phyloP scores from a whole-genome alignment of 2,329 filamentous ascomycete genomes.

The Cladosporium sp. region DNA sequence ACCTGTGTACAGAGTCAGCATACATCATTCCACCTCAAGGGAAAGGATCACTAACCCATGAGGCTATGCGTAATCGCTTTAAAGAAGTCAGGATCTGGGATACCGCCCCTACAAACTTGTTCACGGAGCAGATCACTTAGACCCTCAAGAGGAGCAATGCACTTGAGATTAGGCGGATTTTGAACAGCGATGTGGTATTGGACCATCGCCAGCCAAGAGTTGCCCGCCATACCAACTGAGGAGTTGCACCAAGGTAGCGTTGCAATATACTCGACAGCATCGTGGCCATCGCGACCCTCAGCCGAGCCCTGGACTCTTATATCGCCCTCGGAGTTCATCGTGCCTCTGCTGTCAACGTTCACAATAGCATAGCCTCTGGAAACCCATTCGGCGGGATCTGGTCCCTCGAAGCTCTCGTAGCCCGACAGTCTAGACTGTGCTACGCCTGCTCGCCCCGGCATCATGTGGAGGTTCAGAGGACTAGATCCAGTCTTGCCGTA shows the following conservation, averaged over 20 bases:
- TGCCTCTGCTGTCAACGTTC: slow-evolving; percentile 36
- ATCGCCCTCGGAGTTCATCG: slow-evolving; percentile 38
- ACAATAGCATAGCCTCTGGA: slow-evolving; percentile 39
- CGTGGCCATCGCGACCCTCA: slow-evolving; percentile 49
- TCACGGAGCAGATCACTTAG: slow-evolving; percentile 47
- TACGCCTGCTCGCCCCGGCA: slow-evolving; percentile 1
- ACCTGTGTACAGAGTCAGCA: neutral
- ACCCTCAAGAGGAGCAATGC: slow-evolving; percentile 15
- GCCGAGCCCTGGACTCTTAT: slow-evolving; percentile 44
- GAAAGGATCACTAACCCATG: neutral
- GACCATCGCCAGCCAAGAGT: slow-evolving; percentile 32
- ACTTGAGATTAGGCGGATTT: slow-evolving; percentile 13
- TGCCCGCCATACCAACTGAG: slow-evolving; percentile 46
- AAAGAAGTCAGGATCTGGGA: neutral
- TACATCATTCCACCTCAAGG: neutral
- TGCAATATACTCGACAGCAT: slow-evolving; percentile 47
- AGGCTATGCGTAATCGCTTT: neutral
- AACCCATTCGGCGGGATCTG: slow-evolving; percentile 42
- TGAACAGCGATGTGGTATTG: slow-evolving; percentile 31
- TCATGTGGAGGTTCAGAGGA: neutral
- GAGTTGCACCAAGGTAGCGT: slow-evolving; percentile 49
- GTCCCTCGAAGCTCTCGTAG: slow-evolving; percentile 47
- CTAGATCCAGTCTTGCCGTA: slow-evolving; percentile 47
- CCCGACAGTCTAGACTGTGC: slow-evolving; percentile 21
- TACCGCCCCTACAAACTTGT: slow-evolving; percentile 44